Evolutionary conservation across 495 filamentous ascomycete genomes (phyloP).

Genomic region (Lentithecium fluviatile): DNA sequence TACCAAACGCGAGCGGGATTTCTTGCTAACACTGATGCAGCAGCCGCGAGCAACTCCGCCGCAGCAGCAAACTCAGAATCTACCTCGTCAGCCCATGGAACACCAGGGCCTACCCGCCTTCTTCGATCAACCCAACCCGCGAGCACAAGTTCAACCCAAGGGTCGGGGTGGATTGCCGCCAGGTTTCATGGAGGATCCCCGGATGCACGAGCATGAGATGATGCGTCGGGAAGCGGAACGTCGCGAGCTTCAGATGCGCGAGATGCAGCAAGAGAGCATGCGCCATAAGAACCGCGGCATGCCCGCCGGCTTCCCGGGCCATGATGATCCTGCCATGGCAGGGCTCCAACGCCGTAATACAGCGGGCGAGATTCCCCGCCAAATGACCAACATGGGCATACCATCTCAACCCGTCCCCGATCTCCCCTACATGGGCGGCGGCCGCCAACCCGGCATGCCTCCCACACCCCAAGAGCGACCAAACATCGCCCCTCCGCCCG

Average conservation of each 20-base stretch:
- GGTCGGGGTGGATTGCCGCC: slow-evolving; percentile 33
- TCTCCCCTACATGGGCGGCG: slow-evolving; percentile 26
- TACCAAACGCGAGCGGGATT: slow-evolving; percentile 34
- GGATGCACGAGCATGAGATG: slow-evolving; percentile 27
- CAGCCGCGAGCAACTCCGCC: slow-evolving; percentile 30
- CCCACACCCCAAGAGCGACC: slow-evolving; percentile 33
- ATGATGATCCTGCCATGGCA: slow-evolving; percentile 27
- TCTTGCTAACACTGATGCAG: slow-evolving; percentile 42
- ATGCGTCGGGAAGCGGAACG: slow-evolving; percentile 26
- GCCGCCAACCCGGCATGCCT: slow-evolving; percentile 22
- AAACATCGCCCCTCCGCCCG: slow-evolving; percentile 38
- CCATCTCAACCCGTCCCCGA: slow-evolving; percentile 33
- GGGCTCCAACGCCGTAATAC: slow-evolving; percentile 33
- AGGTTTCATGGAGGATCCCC: slow-evolving; percentile 34
- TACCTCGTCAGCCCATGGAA: slow-evolving; percentile 25
- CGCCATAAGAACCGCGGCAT: slow-evolving; percentile 23
- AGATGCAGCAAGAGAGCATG: slow-evolving; percentile 22
- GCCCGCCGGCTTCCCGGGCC: slow-evolving; percentile 9
- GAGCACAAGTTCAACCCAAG: slow-evolving; percentile 34
- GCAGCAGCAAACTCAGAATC: slow-evolving; percentile 30
- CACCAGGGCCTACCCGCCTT: slow-evolving; percentile 33
- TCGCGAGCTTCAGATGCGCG: slow-evolving; percentile 21
- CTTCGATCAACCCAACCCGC: slow-evolving; percentile 36
- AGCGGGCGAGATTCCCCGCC: slow-evolving; percentile 29
- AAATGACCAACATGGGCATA: slow-evolving; percentile 38